Conservation (phyloP, 2,329 filamentous ascomycete species). For the Mycosphaerella arachidis region DNA sequence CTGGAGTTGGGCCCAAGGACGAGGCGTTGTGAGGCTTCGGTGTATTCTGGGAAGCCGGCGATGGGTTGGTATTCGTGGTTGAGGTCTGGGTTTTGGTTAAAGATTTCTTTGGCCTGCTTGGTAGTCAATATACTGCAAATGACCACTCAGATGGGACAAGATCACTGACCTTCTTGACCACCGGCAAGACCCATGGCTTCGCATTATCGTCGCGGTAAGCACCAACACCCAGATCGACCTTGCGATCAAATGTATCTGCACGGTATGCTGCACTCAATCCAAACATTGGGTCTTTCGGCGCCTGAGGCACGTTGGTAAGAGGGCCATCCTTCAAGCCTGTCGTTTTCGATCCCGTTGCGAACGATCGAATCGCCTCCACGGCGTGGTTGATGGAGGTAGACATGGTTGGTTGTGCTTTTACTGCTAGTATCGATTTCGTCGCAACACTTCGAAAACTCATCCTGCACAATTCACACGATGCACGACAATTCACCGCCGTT, state of each 20-base stretch:
- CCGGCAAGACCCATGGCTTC: conserved; percentile 95
- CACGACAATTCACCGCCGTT: background rate
- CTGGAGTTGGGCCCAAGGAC: conserved; percentile 76
- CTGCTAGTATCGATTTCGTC: background rate
- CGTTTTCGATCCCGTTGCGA: background rate
- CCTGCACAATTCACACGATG: background rate
- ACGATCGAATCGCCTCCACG: background rate
- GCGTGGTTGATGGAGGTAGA: background rate
- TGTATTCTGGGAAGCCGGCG: conserved; percentile 80
- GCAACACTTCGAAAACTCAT: background rate
- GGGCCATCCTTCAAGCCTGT: background rate
- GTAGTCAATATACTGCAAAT: background rate
- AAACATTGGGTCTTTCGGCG: conserved; percentile 4
- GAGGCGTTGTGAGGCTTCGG: conserved; percentile 82
- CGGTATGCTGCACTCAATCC: conserved; percentile 1
- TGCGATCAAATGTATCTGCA: conserved; percentile 73
- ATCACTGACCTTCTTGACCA: conserved; percentile 63
- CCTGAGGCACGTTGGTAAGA: background rate
- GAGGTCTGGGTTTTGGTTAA: conserved; percentile 61
- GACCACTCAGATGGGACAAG: background rate
- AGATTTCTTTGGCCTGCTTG: background rate
- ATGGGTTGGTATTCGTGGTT: conserved; percentile 99
- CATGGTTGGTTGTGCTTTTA: background rate
- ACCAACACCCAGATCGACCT: conserved; percentile 97
- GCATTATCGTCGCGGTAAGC: conserved; percentile 97